phyloP scores from a whole-genome alignment of 2,329 filamentous ascomycete genomes.

The Colletotrichum theobromicola region DNA sequence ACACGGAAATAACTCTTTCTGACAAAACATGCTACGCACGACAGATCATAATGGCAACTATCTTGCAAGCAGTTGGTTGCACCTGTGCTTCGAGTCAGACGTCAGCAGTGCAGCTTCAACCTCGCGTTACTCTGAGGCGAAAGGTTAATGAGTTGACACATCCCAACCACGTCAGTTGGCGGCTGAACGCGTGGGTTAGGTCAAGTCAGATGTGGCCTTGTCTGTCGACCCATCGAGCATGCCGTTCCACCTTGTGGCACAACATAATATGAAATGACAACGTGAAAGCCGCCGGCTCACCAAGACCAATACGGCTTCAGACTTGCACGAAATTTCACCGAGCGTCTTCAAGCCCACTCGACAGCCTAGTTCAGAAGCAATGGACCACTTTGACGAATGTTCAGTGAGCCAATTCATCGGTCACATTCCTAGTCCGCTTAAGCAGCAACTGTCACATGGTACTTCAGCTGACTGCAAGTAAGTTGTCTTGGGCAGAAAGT shows the following conservation, averaged over 20 bases:
- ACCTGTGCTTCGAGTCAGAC: not conserved
- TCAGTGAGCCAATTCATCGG: not conserved
- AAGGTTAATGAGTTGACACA: not conserved
- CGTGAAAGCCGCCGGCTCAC: not conserved
- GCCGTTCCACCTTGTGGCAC: not conserved
- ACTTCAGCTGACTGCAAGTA: not conserved
- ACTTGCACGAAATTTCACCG: not conserved
- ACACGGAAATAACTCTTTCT: not conserved
- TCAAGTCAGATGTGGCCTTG: not conserved
- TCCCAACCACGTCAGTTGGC: not conserved
- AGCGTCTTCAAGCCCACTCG: not conserved
- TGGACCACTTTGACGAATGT: not conserved
- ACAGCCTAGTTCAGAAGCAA: not conserved
- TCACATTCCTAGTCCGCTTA: not conserved
- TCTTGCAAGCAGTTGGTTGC: not conserved
- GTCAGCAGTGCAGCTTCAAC: not conserved
- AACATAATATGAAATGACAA: not conserved
- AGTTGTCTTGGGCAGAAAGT: not conserved
- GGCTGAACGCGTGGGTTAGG: not conserved
- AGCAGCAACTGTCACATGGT: not conserved
- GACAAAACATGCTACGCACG: not conserved
- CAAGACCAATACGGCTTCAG: not conserved
- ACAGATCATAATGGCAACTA: not conserved
- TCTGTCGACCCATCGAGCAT: not conserved
- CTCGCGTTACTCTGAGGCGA: not conserved